A percentile compares a stretch with the other conserved stretches of the same genome.
These are phyloP conservation scores for Cucumis hystrix DNA, from an alignment of 306 rosid genomes.

Conservation along the genomic window DNA sequence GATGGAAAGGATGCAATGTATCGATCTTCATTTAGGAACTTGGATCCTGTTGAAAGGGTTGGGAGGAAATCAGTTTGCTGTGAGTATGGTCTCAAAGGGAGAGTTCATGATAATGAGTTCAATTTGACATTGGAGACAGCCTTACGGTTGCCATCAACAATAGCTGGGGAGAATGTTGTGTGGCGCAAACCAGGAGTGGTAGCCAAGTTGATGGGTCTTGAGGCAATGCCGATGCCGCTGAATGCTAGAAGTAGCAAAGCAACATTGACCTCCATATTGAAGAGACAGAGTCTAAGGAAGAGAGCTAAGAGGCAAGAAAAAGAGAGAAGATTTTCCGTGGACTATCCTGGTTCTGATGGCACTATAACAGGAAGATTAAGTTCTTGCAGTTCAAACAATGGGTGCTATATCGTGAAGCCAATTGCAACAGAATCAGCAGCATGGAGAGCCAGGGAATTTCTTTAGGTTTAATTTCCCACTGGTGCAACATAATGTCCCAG, in stretches of 20 bases:
- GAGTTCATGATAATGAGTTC: neutral
- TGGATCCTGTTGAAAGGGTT: neutral
- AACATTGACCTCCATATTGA: constrained; percentile 13
- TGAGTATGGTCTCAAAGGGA: constrained; percentile 24
- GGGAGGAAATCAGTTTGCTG: constrained; percentile 49
- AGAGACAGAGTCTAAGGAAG: constrained; percentile 32
- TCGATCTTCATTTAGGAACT: constrained; percentile 50
- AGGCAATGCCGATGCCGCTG: constrained; percentile 59
- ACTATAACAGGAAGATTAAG: constrained; percentile 3
- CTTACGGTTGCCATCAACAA: constrained; percentile 21
- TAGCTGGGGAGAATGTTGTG: constrained; percentile 50
- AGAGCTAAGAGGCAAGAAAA: constrained; percentile 43
- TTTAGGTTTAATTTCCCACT: neutral
- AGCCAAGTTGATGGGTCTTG: constrained; percentile 88
- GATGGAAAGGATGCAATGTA: constrained; percentile 93
- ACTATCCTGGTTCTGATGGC: constrained; percentile 2
- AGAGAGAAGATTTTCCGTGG: constrained; percentile 24
- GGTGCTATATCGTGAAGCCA: neutral
- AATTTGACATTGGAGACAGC: constrained; percentile 11
- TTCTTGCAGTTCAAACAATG: constrained; percentile 8
- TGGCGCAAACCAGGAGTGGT: constrained; percentile 91
- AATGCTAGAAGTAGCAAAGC: constrained; percentile 18
- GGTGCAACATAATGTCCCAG: neutral
- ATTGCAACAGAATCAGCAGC: constrained; percentile 5
- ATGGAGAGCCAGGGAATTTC: neutral